Percentiles rank a stretch among this genome's conserved stretches.
Conservation (phyloP, 805 yeast genomes). For the Yarrowia sp. region DNA sequence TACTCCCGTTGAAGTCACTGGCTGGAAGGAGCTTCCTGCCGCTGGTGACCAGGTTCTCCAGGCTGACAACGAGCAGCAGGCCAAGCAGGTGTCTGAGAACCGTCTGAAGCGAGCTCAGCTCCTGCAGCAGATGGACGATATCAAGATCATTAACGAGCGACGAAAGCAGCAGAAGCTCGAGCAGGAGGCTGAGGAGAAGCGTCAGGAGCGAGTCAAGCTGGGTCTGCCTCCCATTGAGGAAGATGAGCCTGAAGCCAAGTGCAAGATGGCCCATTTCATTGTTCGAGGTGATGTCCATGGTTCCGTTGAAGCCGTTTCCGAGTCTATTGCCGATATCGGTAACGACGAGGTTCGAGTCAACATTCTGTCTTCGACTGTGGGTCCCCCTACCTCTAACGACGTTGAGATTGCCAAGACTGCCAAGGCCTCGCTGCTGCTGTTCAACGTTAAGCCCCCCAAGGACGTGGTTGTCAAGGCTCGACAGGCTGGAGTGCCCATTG, state of each 20-base stretch:
- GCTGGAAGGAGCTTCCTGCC: slow-evolving; percentile 92
- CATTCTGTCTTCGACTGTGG: slow-evolving; percentile 80
- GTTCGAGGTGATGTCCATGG: slow-evolving; percentile 93
- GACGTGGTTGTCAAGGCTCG: slow-evolving; percentile 67
- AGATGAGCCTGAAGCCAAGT: slow-evolving; percentile 45
- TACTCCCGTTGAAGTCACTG: slow-evolving; percentile 86
- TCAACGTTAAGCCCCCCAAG: slow-evolving; percentile 74
- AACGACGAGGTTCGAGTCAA: slow-evolving; percentile 79
- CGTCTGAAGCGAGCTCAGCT: slow-evolving; percentile 62
- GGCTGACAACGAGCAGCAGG: slow-evolving; percentile 74
- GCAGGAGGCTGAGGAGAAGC: slow-evolving; percentile 59
- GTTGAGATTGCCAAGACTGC: slow-evolving; percentile 72
- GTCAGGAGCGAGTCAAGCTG: slow-evolving; percentile 63
- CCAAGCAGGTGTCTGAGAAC: slow-evolving; percentile 75
- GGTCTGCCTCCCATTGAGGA: slow-evolving; percentile 65
- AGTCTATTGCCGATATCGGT: slow-evolving; percentile 81
- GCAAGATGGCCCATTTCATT: slow-evolving; percentile 57
- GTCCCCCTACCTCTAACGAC: slow-evolving; percentile 73
- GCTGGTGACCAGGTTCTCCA: slow-evolving; percentile 87
- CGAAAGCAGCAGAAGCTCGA: slow-evolving; percentile 61
- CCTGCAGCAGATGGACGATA: slow-evolving; percentile 65
- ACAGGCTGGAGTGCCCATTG: slow-evolving; percentile 61
- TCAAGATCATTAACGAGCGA: slow-evolving; percentile 73
- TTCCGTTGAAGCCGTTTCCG: slow-evolving; percentile 90
- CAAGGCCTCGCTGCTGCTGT: slow-evolving; percentile 75